Conservation (phyloP, 768 basidiomycete genomes). For the Mycena sanguinolenta region DNA sequence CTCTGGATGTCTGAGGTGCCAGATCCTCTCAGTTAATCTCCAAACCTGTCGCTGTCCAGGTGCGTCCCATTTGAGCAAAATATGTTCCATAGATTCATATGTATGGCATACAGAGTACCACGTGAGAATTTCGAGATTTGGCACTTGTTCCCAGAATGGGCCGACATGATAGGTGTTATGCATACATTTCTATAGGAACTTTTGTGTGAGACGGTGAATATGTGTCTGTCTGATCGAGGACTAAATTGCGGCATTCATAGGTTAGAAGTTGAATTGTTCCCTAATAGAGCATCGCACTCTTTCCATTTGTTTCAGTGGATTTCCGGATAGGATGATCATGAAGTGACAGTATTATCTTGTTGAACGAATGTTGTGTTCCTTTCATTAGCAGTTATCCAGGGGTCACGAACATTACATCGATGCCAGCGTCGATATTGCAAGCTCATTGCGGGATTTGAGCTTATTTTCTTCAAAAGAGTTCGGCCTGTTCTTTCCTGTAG, state of each 20-base stretch:
- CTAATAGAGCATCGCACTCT: conserved; percentile 1
- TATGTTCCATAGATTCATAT: conserved; percentile 25
- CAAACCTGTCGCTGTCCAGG: not conserved
- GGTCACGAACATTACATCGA: not conserved
- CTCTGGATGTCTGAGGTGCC: not conserved
- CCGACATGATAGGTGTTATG: conserved; percentile 31
- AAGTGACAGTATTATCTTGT: not conserved
- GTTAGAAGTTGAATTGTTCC: conserved; percentile 1
- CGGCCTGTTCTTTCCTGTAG: not conserved
- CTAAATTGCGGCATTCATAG: conserved; percentile 20
- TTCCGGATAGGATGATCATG: not conserved
- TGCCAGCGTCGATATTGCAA: not conserved
- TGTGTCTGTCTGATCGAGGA: not conserved
- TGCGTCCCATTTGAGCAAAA: not conserved
- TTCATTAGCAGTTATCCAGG: not conserved
- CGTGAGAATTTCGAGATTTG: conserved; percentile 19
- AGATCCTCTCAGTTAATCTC: not conserved
- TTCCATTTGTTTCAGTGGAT: conserved; percentile 1
- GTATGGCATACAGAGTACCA: conserved; percentile 29
- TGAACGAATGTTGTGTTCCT: conserved; percentile 2
- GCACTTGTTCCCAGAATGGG: conserved; percentile 32
- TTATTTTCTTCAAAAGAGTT: not conserved
- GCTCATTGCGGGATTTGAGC: not conserved
- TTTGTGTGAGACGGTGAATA: not conserved
- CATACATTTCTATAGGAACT: conserved; percentile 26